Percentiles rank a stretch among this genome's conserved stretches.
These are phyloP conservation scores for Rhamnella rubrinervis DNA, from an alignment of 331 rosid genomes.

Conservation along the genomic window DNA sequence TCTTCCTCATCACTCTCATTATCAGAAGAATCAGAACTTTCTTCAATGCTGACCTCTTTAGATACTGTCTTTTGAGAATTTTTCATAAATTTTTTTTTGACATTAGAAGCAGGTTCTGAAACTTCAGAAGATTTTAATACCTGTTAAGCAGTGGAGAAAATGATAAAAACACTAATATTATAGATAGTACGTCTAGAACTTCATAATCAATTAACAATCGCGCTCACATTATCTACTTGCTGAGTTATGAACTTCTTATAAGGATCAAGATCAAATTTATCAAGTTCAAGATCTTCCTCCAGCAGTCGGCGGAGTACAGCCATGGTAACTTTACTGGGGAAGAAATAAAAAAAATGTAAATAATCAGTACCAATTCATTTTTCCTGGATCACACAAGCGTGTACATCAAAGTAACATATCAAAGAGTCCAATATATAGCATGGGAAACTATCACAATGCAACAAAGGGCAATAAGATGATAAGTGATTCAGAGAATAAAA, in stretches of 20 bases:
- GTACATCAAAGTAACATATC: neutral
- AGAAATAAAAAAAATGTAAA: neutral
- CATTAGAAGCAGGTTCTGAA: constrained; percentile 40
- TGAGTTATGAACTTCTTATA: constrained; percentile 65
- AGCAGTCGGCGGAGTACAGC: constrained; percentile 78
- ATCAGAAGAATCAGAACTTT: constrained; percentile 52
- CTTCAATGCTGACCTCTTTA: constrained; percentile 51
- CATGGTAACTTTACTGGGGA: constrained; percentile 65
- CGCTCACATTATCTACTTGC: constrained; percentile 71
- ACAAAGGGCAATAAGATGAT: constrained; percentile 9
- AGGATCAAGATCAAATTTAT: constrained; percentile 56
- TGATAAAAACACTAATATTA: constrained; percentile 9
- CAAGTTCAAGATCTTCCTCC: constrained; percentile 81
- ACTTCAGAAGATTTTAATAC: constrained; percentile 53
- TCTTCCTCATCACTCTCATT: constrained; percentile 51
- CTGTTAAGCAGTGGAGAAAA: constrained; percentile 36
- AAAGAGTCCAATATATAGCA: neutral
- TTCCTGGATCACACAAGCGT: constrained; percentile 2
- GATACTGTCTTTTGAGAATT: constrained; percentile 50
- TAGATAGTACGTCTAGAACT: constrained; percentile 19
- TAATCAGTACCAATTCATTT: constrained; percentile 3
- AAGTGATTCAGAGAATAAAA: constrained; percentile 22
- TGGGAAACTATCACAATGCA: constrained; percentile 8
- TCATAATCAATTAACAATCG: constrained; percentile 19
- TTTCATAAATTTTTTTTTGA: constrained; percentile 51